These are phyloP conservation scores for Flaveria floridana DNA, from an alignment of 140 eudicot species.

Conservation along the genomic window DNA sequence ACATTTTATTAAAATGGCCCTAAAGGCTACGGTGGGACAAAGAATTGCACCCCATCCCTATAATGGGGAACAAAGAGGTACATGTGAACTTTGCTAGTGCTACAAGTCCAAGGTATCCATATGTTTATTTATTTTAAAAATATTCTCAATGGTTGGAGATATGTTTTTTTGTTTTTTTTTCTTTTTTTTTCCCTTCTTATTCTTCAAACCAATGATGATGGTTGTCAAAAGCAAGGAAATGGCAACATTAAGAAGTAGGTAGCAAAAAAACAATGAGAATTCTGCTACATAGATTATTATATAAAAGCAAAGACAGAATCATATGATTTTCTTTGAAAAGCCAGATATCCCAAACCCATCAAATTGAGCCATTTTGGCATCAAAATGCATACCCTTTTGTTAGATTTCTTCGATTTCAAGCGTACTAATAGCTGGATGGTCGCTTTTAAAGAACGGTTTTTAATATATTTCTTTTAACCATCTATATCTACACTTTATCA, in stretches of 20 bases:
- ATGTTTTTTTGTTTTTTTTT: constrained; percentile 1
- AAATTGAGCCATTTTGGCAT: constrained; percentile 21
- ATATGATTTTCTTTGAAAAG: constrained; percentile 21
- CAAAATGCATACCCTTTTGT: neutral
- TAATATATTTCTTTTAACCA: no score
- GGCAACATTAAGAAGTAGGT: constrained; percentile 34
- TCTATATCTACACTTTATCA: no score
- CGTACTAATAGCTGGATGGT: constrained; percentile 3
- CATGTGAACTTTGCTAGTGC: constrained; percentile 32
- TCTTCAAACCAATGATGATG: constrained; percentile 34
- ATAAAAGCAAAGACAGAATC: constrained; percentile 4
- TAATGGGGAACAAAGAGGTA: constrained; percentile 35
- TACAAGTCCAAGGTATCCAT: constrained; percentile 46
- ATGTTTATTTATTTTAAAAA: constrained; percentile 23
- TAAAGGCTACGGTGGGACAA: constrained; percentile 27
- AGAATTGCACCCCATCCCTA: constrained; percentile 32
- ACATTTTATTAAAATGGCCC: neutral
- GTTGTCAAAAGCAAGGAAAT: constrained; percentile 34
- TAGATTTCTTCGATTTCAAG: neutral
- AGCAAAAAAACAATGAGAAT: constrained; percentile 19
- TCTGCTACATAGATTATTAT: constrained; percentile 12
- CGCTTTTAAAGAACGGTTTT: neutral
- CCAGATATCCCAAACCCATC: neutral
- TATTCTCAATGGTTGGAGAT: constrained; percentile 33
- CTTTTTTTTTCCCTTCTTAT: constrained; percentile 5